Percentiles rank a stretch among this genome's conserved stretches.
phyloP scores from a whole-genome alignment of 179 eudicot species.

The Vitellaria paradoxa region DNA sequence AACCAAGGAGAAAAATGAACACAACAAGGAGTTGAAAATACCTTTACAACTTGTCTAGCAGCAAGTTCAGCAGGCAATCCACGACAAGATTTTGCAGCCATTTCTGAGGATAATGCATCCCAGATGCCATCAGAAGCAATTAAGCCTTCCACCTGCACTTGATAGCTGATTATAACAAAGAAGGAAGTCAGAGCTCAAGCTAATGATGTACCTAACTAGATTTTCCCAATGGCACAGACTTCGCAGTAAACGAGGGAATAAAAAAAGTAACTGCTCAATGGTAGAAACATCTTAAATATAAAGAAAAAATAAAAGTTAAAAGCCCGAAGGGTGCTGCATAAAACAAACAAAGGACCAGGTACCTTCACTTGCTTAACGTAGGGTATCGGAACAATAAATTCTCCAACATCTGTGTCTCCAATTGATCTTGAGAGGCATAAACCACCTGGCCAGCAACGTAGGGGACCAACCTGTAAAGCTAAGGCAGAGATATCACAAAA shows the following conservation, averaged over 20 bases:
- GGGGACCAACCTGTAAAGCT: conserved; percentile 66
- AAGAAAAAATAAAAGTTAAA: not conserved
- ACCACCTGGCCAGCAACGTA: conserved; percentile 96
- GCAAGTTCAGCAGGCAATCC: conserved; percentile 96
- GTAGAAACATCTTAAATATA: not conserved
- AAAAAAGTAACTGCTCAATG: not conserved
- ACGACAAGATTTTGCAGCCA: conserved; percentile 77
- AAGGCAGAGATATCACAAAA: conserved; percentile 1
- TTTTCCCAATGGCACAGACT: not conserved
- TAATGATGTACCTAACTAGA: not conserved
- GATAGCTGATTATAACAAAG: conserved; percentile 45
- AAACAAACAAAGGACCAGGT: not conserved
- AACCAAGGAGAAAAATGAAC: not conserved
- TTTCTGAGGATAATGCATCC: conserved; percentile 79
- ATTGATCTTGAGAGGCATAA: conserved; percentile 92
- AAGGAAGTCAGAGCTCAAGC: conserved; percentile 11
- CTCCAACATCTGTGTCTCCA: conserved; percentile 94
- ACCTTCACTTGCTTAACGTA: conserved; percentile 92
- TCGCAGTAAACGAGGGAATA: not conserved
- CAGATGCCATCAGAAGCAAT: conserved; percentile 90
- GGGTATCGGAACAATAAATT: conserved; percentile 81
- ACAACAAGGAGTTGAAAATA: conserved; percentile 14
- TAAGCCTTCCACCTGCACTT: conserved; percentile 73
- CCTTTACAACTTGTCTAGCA: conserved; percentile 84
- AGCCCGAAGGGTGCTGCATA: not conserved